phyloP scores from a whole-genome alignment of 2,329 filamentous ascomycete species.

The Thelonectria olida region DNA sequence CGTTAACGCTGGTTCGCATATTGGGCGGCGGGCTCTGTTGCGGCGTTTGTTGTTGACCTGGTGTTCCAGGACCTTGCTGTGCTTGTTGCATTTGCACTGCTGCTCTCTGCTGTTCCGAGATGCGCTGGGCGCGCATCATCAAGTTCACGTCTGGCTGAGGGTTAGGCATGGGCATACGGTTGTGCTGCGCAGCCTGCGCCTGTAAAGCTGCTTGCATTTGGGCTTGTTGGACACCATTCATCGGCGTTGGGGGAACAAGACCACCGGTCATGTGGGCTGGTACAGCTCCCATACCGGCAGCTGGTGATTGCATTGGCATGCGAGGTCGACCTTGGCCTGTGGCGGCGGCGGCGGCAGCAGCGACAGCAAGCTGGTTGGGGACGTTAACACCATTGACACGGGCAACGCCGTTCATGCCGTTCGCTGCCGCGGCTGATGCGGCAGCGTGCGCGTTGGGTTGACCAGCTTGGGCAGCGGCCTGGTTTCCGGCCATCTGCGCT shows the following conservation, averaged over 20 bases:
- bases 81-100: slow-evolving; percentile 59
- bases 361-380: slow-evolving; percentile 56
- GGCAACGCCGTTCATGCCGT: slow-evolving; percentile 32
- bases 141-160: slow-evolving; percentile 61
- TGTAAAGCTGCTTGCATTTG: slow-evolving; percentile 70
- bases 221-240: slow-evolving; percentile 74
- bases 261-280: slow-evolving; percentile 60
- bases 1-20: slow-evolving; percentile 48
- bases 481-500: slow-evolving; percentile 55
- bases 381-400: slow-evolving; percentile 51
- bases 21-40: slow-evolving; percentile 56
- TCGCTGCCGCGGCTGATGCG: slow-evolving; percentile 39
- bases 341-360: slow-evolving; percentile 50
- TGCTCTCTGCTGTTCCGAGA: slow-evolving; percentile 71
- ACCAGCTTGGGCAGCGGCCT: slow-evolving; percentile 45
- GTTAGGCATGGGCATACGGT: slow-evolving; percentile 64
- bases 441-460: slow-evolving; percentile 42
- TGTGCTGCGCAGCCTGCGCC: slow-evolving; percentile 64
- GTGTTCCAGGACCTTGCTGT: slow-evolving; percentile 46
- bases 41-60: slow-evolving; percentile 38
- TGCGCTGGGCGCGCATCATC: slow-evolving; percentile 71
- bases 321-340: slow-evolving; percentile 58
- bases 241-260: slow-evolving; percentile 64
- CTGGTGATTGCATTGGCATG: slow-evolving; percentile 63
- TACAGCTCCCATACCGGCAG: slow-evolving; percentile 60